Evolutionary conservation across 2,329 filamentous ascomycete genomes (phyloP).

Genomic region (Orbilia quercus): DNA sequence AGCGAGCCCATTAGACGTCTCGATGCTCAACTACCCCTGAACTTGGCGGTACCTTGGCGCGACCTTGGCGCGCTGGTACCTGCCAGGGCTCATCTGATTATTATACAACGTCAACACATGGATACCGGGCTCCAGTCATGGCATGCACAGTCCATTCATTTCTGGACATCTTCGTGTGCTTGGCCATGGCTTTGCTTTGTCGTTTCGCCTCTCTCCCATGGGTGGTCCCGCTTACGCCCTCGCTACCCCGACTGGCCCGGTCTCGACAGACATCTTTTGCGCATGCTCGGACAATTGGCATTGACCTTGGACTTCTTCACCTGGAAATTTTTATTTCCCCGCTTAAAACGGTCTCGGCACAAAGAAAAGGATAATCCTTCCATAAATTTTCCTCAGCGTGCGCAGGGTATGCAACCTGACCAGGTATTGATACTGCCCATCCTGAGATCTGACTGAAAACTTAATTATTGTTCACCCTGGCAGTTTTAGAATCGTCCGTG

Average conservation of each 20-base stretch:
- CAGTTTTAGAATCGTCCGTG: background rate
- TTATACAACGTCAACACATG: slow-evolving; percentile 43
- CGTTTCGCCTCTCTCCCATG: slow-evolving; percentile 3
- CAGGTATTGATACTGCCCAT: background rate
- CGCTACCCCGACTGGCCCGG: slow-evolving; percentile 4
- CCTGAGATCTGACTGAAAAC: background rate
- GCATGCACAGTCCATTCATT: too few species aligned
- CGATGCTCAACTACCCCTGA: background rate
- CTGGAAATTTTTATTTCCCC: slow-evolving; percentile 25
- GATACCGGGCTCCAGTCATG: background rate
- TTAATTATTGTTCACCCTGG: background rate
- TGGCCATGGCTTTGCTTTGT: background rate
- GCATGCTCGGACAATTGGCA: slow-evolving; percentile 2
- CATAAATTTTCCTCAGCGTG: background rate
- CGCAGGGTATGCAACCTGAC: background rate
- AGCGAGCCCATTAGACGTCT: slow-evolving; percentile 18
- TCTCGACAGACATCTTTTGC: background rate
- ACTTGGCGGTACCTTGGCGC: slow-evolving; percentile 13
- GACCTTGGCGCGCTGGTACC: slow-evolving; percentile 23
- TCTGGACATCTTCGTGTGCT: too few species aligned
- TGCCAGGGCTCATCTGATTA: slow-evolving; percentile 27
- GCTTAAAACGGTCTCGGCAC: slow-evolving; percentile 7
- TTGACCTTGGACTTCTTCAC: background rate
- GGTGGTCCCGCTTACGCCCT: slow-evolving; percentile 21
- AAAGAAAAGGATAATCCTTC: background rate